These are phyloP conservation scores for Pythium guiyangense DNA, from an alignment of 352 stramenopile species.

Conservation along the genomic window DNA sequence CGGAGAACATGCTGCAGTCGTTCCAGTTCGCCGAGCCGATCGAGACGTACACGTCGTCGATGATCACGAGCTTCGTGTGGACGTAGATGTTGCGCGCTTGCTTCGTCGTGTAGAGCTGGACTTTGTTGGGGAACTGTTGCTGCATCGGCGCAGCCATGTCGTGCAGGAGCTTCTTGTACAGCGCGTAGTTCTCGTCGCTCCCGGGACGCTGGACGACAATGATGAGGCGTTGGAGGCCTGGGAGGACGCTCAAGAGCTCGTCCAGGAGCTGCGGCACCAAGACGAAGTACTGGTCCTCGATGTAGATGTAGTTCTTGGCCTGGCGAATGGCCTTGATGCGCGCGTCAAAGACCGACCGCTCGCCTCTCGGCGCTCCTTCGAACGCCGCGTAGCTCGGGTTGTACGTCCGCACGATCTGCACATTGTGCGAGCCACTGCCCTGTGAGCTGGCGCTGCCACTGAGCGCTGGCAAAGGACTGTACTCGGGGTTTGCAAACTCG, in stretches of 20 bases:
- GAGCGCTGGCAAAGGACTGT: not conserved
- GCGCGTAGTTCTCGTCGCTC: slow-evolving; percentile 19
- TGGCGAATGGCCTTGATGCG: slow-evolving; percentile 54
- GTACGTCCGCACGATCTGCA: slow-evolving; percentile 58
- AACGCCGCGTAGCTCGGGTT: slow-evolving; percentile 18
- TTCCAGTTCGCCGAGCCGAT: slow-evolving; percentile 92
- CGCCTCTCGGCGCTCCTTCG: slow-evolving; percentile 21
- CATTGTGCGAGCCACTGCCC: not conserved
- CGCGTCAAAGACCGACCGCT: slow-evolving; percentile 42
- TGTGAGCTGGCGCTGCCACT: not conserved
- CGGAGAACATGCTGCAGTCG: slow-evolving; percentile 74
- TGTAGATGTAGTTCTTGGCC: slow-evolving; percentile 59
- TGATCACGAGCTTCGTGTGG: slow-evolving; percentile 71
- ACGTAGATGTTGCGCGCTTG: slow-evolving; percentile 55
- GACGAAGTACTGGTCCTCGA: slow-evolving; percentile 76
- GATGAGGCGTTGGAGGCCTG: slow-evolving; percentile 42
- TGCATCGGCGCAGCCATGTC: slow-evolving; percentile 63
- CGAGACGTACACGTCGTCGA: slow-evolving; percentile 83
- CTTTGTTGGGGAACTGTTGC: slow-evolving; percentile 46
- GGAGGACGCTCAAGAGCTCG: slow-evolving; percentile 35
- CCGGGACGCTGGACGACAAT: slow-evolving; percentile 39
- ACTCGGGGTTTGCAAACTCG: slow-evolving; percentile 37
- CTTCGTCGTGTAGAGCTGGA: slow-evolving; percentile 57
- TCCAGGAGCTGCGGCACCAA: slow-evolving; percentile 48
- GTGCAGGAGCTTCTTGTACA: slow-evolving; percentile 42